Evolutionary conservation across 2,329 filamentous ascomycete species (phyloP).

Genomic region (Colletotrichum sp.): DNA sequence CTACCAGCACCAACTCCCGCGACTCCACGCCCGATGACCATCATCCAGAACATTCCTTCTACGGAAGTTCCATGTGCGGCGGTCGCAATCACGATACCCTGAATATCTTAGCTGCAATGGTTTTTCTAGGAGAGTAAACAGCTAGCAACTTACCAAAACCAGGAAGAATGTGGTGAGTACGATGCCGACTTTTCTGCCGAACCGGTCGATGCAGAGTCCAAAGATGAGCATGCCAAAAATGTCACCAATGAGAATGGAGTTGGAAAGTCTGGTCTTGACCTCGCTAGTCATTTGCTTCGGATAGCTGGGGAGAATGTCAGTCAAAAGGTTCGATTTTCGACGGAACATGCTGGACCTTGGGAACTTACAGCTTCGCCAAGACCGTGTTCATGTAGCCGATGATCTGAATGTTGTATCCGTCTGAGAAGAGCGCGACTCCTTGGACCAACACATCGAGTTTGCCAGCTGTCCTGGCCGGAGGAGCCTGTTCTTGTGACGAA

Average conservation of each 20-base stretch:
- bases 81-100: conserved; percentile 46
- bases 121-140: no score
- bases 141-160: conserved; percentile 30
- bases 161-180: conserved; percentile 49
- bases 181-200: conserved; percentile 51
- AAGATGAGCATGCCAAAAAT: conserved; percentile 45
- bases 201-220: conserved; percentile 47
- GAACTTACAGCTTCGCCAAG: conserved; percentile 28
- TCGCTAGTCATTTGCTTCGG: conserved; percentile 33
- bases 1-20: conserved; percentile 50
- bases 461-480: background rate
- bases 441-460: conserved; percentile 28
- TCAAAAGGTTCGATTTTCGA: fast-evolving
- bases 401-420: conserved; percentile 39
- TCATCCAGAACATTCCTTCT: conserved; percentile 55
- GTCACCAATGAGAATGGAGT: conserved; percentile 43
- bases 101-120: no score
- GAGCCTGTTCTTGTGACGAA: background rate
- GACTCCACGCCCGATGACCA: conserved; percentile 51
- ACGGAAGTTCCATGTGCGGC: conserved; percentile 46
- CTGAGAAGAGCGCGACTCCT: conserved; percentile 35
- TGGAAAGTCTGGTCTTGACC: conserved; percentile 43
- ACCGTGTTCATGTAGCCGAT: conserved; percentile 38
- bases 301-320: conserved; percentile 4
- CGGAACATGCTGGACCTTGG: fast-evolving